Conservation (phyloP, 73 alveolate genomes). For the Blepharisma japonicum region DNA sequence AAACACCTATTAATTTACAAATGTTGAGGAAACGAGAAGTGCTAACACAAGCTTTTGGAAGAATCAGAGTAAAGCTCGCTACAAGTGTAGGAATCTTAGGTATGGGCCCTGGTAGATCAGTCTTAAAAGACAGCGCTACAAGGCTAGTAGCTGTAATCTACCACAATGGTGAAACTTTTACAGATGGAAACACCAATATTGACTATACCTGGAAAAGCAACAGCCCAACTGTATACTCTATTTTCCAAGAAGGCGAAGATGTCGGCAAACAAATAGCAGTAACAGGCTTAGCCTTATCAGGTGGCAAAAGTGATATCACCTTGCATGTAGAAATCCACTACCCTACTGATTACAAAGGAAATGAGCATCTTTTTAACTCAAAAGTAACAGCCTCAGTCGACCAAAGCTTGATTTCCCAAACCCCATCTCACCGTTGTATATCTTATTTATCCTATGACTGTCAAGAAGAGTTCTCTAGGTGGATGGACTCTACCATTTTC, state of each 20-base stretch:
- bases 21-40: conserved; percentile 7
- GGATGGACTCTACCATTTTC: conserved; percentile 18
- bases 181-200: neutral
- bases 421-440: conserved; percentile 14
- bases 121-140: conserved; percentile 18
- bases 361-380: conserved; percentile 44
- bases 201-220: conserved; percentile 26
- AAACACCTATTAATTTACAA: neutral
- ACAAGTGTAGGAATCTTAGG: conserved; percentile 19
- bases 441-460: conserved; percentile 15
- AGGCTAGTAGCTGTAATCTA: conserved; percentile 6
- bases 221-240: conserved; percentile 40
- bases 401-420: conserved; percentile 12
- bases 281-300: conserved; percentile 17
- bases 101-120: conserved; percentile 25
- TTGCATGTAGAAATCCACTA: conserved; percentile 52
- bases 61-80: conserved; percentile 63
- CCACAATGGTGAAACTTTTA: neutral
- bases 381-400: conserved; percentile 39
- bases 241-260: conserved; percentile 49
- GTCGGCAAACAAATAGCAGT: conserved; percentile 28
- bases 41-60: conserved; percentile 21
- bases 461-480: conserved; percentile 11
- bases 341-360: conserved; percentile 48
- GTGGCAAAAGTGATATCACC: conserved; percentile 27